Conservation (phyloP, 148 eudicot genomes). For the Arctostaphylos glauca region DNA sequence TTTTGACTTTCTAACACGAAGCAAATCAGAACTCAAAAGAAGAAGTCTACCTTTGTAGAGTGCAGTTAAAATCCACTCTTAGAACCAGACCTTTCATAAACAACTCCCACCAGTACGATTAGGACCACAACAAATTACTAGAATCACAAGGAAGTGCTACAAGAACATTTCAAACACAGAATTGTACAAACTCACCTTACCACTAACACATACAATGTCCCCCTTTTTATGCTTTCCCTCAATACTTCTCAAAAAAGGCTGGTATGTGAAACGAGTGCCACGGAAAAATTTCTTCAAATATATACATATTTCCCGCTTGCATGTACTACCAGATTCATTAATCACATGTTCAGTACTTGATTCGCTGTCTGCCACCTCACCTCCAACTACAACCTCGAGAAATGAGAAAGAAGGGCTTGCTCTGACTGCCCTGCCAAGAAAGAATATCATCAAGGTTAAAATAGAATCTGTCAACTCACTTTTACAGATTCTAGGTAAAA, state of each 20-base stretch:
- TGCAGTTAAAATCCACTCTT: neutral
- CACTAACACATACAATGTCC: slow-evolving; percentile 88
- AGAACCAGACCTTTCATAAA: neutral
- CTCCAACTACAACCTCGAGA: slow-evolving; percentile 82
- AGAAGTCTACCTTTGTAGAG: neutral
- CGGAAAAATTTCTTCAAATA: slow-evolving; percentile 87
- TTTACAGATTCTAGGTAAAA: neutral
- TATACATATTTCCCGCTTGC: slow-evolving; percentile 54
- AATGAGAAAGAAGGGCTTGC: slow-evolving; percentile 66
- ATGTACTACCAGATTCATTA: slow-evolving; percentile 31
- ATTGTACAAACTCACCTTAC: slow-evolving; percentile 63
- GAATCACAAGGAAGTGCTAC: slow-evolving; percentile 3
- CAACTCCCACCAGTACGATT: neutral
- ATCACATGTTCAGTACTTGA: slow-evolving; percentile 34
- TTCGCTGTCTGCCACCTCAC: slow-evolving; percentile 52
- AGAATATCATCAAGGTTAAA: neutral
- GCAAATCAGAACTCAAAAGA: neutral
- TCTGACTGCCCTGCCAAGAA: slow-evolving; percentile 64
- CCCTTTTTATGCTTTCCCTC: slow-evolving; percentile 78
- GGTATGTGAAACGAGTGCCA: slow-evolving; percentile 73
- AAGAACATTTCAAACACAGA: slow-evolving; percentile 12
- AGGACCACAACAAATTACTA: slow-evolving; percentile 7
- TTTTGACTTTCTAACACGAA: neutral
- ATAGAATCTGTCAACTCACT: neutral
- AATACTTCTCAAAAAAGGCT: slow-evolving; percentile 65